Evolutionary conservation across 306 rosid genomes (phyloP), one percentile per base, ranked within the genome.

Genomic region (Trifolium dubium): DNA sequence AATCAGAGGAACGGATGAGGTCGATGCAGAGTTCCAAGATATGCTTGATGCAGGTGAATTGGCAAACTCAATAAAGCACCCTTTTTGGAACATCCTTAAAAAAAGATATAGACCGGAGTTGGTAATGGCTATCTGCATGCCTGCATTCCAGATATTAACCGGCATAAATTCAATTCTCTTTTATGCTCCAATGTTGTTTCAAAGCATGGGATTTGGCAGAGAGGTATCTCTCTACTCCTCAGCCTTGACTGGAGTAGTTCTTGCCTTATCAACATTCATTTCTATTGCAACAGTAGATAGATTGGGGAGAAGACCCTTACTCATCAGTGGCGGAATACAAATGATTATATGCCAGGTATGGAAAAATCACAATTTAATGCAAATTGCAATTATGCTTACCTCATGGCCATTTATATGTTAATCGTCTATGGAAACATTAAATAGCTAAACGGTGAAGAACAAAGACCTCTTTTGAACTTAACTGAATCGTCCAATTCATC

Each of bases 181-280:
- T 61, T 92, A 92, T 65, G 97, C 97, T 66, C 97, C 98, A 0
- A 87, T 92, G 59, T 62, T 92, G 64, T 92, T 92, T 76, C 93
- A 89, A 71, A 90, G 83, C 78, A 86, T 92, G 96, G 98, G 97
- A 31, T 92, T 92, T 56, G 92, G 83, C 1, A 83, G 92, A 75
- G 78, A 87, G 59, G 97, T 91, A 9, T 59, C 98, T 49, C 91
- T 92, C 50, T 88, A 89, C 77, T 76, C 95, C 11, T 89, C 98
- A 46, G 92, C 97, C 43, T 74, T 89, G 64, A 92, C 98, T 4
- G 98, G 98, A 10, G 97, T 86, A n/a, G 97, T 92, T 79, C 95
- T 92, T 66, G 88, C 85, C 13, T 55, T 75, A 17, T 92, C 98
- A 0, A 92, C 98, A 0, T 34, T 92, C 64, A 67, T 92, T 50